These are phyloP conservation scores for Cladosporium sp. DNA, from an alignment of 2,329 filamentous ascomycete species.

Conservation along the genomic window DNA sequence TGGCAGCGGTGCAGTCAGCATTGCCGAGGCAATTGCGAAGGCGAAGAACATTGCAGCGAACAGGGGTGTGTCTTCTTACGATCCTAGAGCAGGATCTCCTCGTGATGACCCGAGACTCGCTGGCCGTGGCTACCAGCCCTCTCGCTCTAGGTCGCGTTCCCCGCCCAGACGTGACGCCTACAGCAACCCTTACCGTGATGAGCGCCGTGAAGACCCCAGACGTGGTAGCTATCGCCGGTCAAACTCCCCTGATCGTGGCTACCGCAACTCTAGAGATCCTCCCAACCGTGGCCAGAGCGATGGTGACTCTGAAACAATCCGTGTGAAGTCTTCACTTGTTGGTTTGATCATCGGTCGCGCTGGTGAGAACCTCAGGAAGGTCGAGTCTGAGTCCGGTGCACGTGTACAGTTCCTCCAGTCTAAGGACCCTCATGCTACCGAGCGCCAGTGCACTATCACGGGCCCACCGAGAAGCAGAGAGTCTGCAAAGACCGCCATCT, in stretches of 20 bases:
- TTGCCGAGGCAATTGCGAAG: constrained; percentile 81
- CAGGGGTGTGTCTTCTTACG: constrained; percentile 64
- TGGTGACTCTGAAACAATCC: constrained; percentile 75
- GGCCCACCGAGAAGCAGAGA: constrained; percentile 71
- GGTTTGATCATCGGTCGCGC: constrained; percentile 88
- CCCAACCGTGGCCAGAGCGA: constrained; percentile 47
- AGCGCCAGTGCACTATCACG: constrained; percentile 83
- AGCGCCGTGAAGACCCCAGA: constrained; percentile 71
- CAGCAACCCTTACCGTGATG: constrained; percentile 77
- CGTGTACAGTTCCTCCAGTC: constrained; percentile 86
- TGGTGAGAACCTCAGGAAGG: constrained; percentile 83
- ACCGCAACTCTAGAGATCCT: constrained; percentile 33
- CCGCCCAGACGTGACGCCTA: constrained; percentile 68
- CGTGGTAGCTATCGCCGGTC: constrained; percentile 65
- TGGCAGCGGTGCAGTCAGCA: constrained; percentile 78
- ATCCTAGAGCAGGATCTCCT: constrained; percentile 40
- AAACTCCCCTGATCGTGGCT: constrained; percentile 61
- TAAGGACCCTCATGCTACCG: constrained; percentile 68
- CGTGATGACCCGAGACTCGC: constrained; percentile 52
- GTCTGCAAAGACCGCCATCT: constrained; percentile 80
- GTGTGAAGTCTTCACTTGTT: constrained; percentile 83
- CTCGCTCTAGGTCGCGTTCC: constrained; percentile 71
- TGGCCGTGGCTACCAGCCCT: constrained; percentile 61
- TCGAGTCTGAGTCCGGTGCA: constrained; percentile 79
- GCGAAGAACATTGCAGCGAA: constrained; percentile 80